Percentiles rank a stretch among this genome's conserved stretches.
phyloP scores from a whole-genome alignment of 2,329 filamentous ascomycete genomes.

The Trichoderma sp. region DNA sequence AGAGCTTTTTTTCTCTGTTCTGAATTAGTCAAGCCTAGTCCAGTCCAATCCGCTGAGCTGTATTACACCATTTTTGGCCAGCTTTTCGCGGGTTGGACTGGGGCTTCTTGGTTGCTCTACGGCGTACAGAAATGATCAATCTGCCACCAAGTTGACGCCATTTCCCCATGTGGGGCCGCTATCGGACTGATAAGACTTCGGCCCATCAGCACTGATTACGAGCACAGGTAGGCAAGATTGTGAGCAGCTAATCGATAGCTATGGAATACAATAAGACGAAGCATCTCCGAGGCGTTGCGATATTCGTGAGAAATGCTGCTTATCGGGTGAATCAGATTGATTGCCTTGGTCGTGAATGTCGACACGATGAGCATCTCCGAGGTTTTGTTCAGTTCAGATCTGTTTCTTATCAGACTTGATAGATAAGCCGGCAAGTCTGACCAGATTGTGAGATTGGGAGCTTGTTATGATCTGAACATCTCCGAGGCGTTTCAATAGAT shows the following conservation, averaged over 20 bases:
- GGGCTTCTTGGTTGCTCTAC: neutral
- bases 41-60: neutral
- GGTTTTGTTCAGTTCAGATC: neutral
- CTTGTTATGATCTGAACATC: neutral
- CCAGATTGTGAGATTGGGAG: neutral
- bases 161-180: constrained; percentile 11
- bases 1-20: constrained; percentile 26
- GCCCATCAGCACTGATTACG: neutral
- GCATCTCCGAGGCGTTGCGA: neutral
- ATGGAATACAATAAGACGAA: neutral
- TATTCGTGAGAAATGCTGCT: neutral
- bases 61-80: neutral
- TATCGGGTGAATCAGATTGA: neutral
- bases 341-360: neutral
- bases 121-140: constrained; percentile 9
- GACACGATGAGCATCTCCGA: neutral
- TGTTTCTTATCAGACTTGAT: neutral
- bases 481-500: neutral
- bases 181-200: neutral
- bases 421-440: neutral
- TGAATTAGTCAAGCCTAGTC: neutral
- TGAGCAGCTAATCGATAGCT: neutral
- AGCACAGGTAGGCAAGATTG: too few relatives aligned
- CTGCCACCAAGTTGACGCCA: constrained; percentile 21
- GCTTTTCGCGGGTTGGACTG: neutral